phyloP scores from a whole-genome alignment of 768 basidiomycete genomes.

The Pulveroboletus sp. region DNA sequence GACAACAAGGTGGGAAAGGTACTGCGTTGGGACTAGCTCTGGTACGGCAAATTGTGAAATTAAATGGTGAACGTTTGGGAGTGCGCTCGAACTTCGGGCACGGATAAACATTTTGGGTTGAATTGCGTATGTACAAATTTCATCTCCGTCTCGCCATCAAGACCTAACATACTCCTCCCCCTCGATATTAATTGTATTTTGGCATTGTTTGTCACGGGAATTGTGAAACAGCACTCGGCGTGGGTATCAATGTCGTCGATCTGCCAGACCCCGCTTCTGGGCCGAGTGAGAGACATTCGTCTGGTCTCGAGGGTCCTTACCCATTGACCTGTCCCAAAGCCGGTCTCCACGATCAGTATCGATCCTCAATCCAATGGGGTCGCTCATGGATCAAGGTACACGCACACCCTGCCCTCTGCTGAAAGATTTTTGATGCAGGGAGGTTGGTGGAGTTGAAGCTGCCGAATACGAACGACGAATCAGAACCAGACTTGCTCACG shows the following conservation, averaged over 20 bases:
- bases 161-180: constrained; percentile 7
- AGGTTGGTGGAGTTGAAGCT: constrained; percentile 55
- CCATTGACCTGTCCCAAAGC: constrained; percentile 20
- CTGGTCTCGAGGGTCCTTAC: constrained; percentile 27
- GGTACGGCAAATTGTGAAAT: constrained; percentile 72
- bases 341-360: constrained; percentile 6
- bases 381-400: constrained; percentile 60
- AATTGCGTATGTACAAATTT: constrained; percentile 45
- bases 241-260: constrained; percentile 50
- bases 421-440: constrained; percentile 31
- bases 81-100: constrained; percentile 56
- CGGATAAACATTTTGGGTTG: constrained; percentile 89
- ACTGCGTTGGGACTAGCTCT: constrained; percentile 74
- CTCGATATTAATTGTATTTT: constrained; percentile 4
- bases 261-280: constrained; percentile 23
- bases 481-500: constrained; percentile 34
- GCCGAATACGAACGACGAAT: constrained; percentile 32
- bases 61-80: constrained; percentile 71
- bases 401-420: not conserved
- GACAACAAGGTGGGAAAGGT: constrained; percentile 68
- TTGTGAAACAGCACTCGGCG: constrained; percentile 48
- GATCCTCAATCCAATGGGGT: constrained; percentile 47
- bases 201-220: constrained; percentile 4
- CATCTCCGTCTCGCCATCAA: constrained; percentile 10
- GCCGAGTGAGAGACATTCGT: constrained; percentile 15